Percentiles rank a stretch among this genome's conserved stretches.
Conservation (phyloP, 306 rosid genomes). For the Begonia fuchsioides region DNA sequence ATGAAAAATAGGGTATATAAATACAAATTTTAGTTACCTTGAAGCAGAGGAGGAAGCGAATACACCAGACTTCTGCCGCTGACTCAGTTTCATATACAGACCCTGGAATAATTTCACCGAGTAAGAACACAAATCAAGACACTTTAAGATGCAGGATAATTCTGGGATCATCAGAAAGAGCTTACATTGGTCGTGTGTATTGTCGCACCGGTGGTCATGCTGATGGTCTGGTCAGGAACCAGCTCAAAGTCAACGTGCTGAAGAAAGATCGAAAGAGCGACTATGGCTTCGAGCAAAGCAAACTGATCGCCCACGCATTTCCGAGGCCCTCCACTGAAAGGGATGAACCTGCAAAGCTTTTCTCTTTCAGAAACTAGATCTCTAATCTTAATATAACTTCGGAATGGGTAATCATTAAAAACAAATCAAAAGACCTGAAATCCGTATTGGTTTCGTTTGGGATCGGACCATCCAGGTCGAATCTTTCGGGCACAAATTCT, state of each 20-base stretch:
- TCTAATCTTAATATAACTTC: too few relatives aligned
- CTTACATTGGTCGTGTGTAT: conserved; percentile 89
- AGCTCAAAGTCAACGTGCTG: conserved; percentile 69
- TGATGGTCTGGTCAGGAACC: conserved; percentile 71
- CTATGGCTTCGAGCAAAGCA: conserved; percentile 72
- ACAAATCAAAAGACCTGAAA: conserved; percentile 35
- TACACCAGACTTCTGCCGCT: conserved; percentile 26
- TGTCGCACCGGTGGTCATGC: conserved; percentile 97
- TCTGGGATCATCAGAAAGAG: not conserved
- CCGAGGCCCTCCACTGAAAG: conserved; percentile 93
- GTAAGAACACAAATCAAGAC: conserved; percentile 10
- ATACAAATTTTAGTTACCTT: conserved; percentile 3
- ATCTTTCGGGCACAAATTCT: conserved; percentile 83
- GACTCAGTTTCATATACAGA: conserved; percentile 83
- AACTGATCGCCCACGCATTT: conserved; percentile 97
- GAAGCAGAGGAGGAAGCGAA: conserved; percentile 14
- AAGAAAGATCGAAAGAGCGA: conserved; percentile 67
- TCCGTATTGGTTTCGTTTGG: conserved; percentile 88
- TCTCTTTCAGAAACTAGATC: not conserved
- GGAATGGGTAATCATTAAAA: too few relatives aligned
- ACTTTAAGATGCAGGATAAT: not conserved
- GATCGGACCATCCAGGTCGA: conserved; percentile 62
- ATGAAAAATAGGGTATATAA: not conserved
- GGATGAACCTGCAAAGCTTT: conserved; percentile 60
- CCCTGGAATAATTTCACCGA: conserved; percentile 48